Evolutionary conservation across 2,329 filamentous ascomycete genomes (phyloP).

Genomic region (Aureobasidium vineae): DNA sequence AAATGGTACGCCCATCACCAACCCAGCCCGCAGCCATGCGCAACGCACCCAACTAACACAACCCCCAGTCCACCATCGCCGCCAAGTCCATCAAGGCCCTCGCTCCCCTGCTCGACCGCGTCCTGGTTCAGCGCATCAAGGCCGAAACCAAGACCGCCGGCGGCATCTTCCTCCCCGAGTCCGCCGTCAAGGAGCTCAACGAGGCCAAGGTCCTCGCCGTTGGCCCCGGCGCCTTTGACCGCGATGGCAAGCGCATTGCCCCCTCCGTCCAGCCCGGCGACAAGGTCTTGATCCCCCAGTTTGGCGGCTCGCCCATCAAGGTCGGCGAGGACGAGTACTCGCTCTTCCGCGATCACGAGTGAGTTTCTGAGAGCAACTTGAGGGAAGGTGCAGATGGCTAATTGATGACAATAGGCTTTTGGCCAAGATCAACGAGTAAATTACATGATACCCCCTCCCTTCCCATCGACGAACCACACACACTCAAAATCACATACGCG

Average conservation of each 20-base stretch:
- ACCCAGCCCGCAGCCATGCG: too few relatives aligned
- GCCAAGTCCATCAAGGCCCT: conserved; percentile 96
- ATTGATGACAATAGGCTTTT: conserved; percentile 66
- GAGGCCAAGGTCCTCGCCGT: conserved; percentile 96
- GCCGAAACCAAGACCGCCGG: conserved; percentile 93
- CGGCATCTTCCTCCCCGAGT: conserved; percentile 97
- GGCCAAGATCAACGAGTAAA: conserved; percentile 97
- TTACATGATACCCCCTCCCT: conserved; percentile 12
- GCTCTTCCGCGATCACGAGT: conserved; percentile 98
- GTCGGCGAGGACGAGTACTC: conserved; percentile 96
- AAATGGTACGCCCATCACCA: conserved; percentile 32
- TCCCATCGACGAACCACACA: neutral
- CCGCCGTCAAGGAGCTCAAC: conserved; percentile 95
- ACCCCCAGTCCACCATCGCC: conserved; percentile 47
- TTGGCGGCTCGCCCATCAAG: conserved; percentile 91
- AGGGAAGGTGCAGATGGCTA: conserved; percentile 27
- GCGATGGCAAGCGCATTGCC: conserved; percentile 81
- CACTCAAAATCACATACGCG: neutral
- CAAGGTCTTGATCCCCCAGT: conserved; percentile 94
- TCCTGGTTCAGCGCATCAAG: conserved; percentile 97
- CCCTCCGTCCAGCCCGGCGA: conserved; percentile 83
- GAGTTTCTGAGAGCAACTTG: conserved; percentile 46
- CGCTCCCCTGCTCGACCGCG: conserved; percentile 92
- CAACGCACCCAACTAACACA: neutral
- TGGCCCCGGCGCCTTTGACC: conserved; percentile 82